Evolutionary conservation across 2,329 filamentous ascomycete genomes (phyloP), one percentile per base, ranked within the genome.

Genomic region (Epichloe hybrida): DNA sequence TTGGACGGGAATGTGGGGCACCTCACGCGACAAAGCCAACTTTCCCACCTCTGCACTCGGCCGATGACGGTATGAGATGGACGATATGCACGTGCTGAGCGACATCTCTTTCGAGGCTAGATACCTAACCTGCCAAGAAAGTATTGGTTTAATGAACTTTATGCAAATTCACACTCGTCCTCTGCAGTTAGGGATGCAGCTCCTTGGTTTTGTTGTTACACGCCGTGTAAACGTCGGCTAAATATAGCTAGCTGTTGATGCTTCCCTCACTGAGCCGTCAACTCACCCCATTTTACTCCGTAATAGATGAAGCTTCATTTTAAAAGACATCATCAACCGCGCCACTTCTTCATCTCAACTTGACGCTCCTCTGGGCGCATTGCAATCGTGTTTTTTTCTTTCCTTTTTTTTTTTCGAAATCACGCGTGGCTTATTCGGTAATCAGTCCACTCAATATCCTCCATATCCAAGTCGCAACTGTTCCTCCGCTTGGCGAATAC

Each of bases 171-270:
- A 31, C 27, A 9, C 27, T 31, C 11, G 37, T 20, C 9, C 15
- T 17, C 31, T 41, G 23, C 41, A 43, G 21, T 15, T 43, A 3
- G 13, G 17, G 41, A 43, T 20, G 17, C 35, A 34, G n/a, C 8
- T 5, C 21, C 3, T 15, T 1, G 4, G 3, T 6, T 23, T 17
- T 5, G 13, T 31, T 31, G 46, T 9, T 8, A 40, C 4, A 20
- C 12, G 37, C 21, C 50, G 50, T 49, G 27, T 46, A 52, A 52
- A 49, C 20, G 12, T 49, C 51, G 48, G 51, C 44, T 48, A 50
- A 50, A 48, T 21, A 5, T 17, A 38, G 39, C n/a, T n/a, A n/a
- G n/a, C 43, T 21, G 15, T 3, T 20, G 7, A 6, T 3, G 20
- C 36, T 15, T 34, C 15, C 9, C 41, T 37, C 31, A 46, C 21